A percentile compares a stretch with the other conserved stretches of the same genome.
These are phyloP conservation scores for Acanthamoeba divionensis DNA, from an alignment of 208 protist genomes.

Conservation along the genomic window DNA sequence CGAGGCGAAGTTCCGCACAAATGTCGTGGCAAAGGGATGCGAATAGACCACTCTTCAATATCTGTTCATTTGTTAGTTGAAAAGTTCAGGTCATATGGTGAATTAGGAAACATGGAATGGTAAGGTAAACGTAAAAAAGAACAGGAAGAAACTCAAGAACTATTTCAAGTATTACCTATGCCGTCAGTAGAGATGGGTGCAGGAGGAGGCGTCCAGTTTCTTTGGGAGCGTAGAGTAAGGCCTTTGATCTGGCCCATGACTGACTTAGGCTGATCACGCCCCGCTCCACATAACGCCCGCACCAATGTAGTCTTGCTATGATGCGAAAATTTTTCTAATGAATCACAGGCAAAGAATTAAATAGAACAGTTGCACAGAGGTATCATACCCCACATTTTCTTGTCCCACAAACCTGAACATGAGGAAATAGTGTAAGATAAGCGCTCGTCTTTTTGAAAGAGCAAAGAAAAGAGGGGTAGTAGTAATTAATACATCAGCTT, in stretches of 20 bases:
- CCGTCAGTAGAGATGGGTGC: background rate
- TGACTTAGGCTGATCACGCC: background rate
- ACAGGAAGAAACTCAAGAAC: background rate
- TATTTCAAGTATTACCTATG: background rate
- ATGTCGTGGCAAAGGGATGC: background rate
- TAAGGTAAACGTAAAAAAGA: background rate
- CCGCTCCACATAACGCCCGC: background rate
- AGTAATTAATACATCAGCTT: conserved; percentile 8
- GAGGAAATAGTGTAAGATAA: background rate
- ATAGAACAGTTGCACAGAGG: background rate
- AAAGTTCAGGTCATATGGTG: too few species aligned
- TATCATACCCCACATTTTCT: background rate
- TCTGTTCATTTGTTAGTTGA: background rate
- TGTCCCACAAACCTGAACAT: conserved; percentile 11
- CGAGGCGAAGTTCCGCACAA: background rate
- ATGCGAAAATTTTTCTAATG: background rate
- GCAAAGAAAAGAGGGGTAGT: background rate
- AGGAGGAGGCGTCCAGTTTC: background rate
- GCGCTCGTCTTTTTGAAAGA: background rate
- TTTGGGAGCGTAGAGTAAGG: background rate
- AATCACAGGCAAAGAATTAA: background rate
- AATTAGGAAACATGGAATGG: background rate
- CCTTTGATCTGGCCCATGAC: conserved; percentile 16
- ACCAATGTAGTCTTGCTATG: background rate
- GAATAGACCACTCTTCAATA: conserved; percentile 1